Evolutionary conservation across 768 basidiomycete genomes (phyloP), one percentile per base, ranked within the genome.

Genomic region (Antrodiella citrinella): DNA sequence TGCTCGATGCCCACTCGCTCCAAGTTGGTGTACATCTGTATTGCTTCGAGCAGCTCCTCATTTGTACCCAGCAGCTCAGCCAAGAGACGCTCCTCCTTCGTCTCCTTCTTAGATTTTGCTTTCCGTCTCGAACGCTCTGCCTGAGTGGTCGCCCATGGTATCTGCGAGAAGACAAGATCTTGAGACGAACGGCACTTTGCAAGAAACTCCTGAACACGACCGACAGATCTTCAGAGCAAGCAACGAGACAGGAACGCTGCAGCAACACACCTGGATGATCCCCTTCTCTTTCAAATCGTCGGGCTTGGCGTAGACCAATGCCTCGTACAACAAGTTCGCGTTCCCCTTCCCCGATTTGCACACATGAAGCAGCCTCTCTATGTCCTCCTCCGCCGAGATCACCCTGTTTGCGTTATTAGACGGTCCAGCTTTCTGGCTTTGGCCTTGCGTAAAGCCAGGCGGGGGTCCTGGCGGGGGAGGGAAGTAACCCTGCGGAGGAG

Each of bases 121-220:
- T 24, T 26, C 13, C 51, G 56, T 30, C 85, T 73, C 4, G 86
- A 84, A 46, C 76, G 78, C 56, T 86, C 84, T 1, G 90, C 91
- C 11, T 84, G 78, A 1, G 89, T 81, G 18, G 82, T 77, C 3
- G 93, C 93, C 92, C 92, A 95, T n/a, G 86, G 81, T 58, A 96
- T 91, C 65, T 93, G 91, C 4, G 85, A 81, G 53, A 73, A 80
- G 25, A 95, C 81, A 4, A 90, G 73, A 48, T 91, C 90, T 65
- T 91, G 89, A 2, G 90, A 91, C 4, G 75, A 71, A 30, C 79
- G 74, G 60, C 90, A 92, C 62, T 86, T 88, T 10, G 61, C 57
- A 55, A 86, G 76, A 59, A 92, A 91, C 69, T 94, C 92, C 91
- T 95, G 61, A 41, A 44, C 12, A 47, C 38, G 45, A 21, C 21